Evolutionary conservation across 352 stramenopile species (phyloP), one percentile per base, ranked within the genome.

Genomic region (Hyaloperonospora arabidopsidis): DNA sequence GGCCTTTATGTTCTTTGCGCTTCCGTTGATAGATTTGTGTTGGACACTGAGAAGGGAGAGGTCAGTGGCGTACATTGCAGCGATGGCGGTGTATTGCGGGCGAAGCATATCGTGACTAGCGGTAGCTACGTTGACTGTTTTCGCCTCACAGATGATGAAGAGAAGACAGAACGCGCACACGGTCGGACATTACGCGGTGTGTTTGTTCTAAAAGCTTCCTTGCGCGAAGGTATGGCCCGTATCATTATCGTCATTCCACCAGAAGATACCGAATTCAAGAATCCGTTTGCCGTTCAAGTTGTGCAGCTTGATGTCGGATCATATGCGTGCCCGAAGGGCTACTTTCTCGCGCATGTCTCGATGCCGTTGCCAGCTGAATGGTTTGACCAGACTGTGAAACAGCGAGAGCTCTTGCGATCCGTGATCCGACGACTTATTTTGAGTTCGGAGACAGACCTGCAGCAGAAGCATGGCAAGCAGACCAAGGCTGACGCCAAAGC

Each of bases 1-100:
- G 86, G 77, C 12, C 74, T 93, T 28, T 96, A 95, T 57, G 74
- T 95, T 11, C 69, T 96, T 12, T 70, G 80, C 23, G 75, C 76
- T 22, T 76, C 79, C 8, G 61, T 89, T 41, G 57, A 83, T 29
- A 59, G 57, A 0, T 82, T 90, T n/a, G 61, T 87, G 7, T 36
- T 84, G 2, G 57, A 89, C 45, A 51, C 48, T 4, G 52, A 59
- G 12, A 65, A 52, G 1, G 61, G 76, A 10, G 19, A 60, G 15
- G n/a, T 86, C 1, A 43, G 63, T 19, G 71, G 76, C 7, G 68
- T 85, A 32, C 68, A 52, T 0, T 77, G 67, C 38, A 63, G 46
- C 5, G 66, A 86, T 48, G 70, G 74, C 7, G 63, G 60, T 15
- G 49, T 80, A 10, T 46, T 86, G 25, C 65, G 63, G 13, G 63